Percentiles rank a stretch among this genome's conserved stretches.
phyloP scores from a whole-genome alignment of 257 asterid genomes.

The Salvia rosmarinus region DNA sequence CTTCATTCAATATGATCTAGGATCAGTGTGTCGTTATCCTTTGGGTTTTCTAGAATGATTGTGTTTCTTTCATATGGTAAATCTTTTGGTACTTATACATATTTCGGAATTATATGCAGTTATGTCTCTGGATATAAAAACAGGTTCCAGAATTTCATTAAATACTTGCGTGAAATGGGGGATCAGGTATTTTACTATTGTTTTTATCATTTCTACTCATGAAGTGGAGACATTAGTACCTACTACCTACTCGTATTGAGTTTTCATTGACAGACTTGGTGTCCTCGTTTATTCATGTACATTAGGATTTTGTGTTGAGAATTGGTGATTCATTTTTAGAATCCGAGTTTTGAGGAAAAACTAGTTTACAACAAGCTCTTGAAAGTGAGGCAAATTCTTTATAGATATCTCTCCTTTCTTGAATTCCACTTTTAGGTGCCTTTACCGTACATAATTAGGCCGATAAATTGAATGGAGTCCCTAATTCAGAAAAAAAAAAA shows the following conservation, averaged over 20 bases:
- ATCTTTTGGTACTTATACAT: slow-evolving; percentile 14
- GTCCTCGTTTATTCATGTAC: neutral
- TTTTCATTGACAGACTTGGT: neutral
- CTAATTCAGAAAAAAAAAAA: neutral
- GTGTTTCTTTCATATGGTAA: slow-evolving; percentile 10
- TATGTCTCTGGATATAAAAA: slow-evolving; percentile 96
- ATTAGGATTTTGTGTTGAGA: neutral
- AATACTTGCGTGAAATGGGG: slow-evolving; percentile 97
- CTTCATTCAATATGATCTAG: too few species aligned
- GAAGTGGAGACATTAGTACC: slow-evolving; percentile 7
- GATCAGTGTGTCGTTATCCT: too few species aligned
- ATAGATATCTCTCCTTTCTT: slow-evolving; percentile 4
- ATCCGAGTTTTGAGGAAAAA: neutral
- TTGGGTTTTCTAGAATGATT: too few species aligned
- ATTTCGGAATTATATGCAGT: slow-evolving; percentile 54
- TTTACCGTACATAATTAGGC: slow-evolving; percentile 1
- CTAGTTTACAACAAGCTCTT: neutral
- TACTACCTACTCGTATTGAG: neutral
- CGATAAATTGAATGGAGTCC: neutral
- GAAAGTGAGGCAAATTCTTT: neutral
- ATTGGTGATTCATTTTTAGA: neutral
- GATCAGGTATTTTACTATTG: slow-evolving; percentile 74
- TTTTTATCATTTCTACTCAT: slow-evolving; percentile 1
- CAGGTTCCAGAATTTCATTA: slow-evolving; percentile 96
- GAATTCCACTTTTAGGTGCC: neutral